Base-by-base conservation (phyloP, 73 alveolate species). In the Uronychia setigera region DNA sequence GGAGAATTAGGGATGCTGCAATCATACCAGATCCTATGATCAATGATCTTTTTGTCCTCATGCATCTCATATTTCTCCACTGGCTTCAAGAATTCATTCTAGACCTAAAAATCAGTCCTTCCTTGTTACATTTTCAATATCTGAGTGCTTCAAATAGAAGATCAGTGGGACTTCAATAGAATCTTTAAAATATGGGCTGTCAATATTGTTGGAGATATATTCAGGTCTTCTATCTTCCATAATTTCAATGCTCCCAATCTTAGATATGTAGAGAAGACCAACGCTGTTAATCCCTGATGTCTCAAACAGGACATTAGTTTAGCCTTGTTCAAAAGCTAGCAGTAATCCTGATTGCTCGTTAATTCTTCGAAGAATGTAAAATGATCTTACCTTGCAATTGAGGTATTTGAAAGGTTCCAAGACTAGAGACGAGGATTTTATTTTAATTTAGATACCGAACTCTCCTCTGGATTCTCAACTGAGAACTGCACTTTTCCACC, bases 401-500 rank as follows among this genome's bases (percentile, higher is more conserved):
- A n/a, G n/a, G n/a, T n/a, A n/a, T 46, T 46, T 46, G 67, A 46
- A 5, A 46, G 67, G n/a, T n/a, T n/a, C n/a, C n/a, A n/a, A n/a
- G n/a, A n/a, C n/a, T n/a, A n/a, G n/a, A n/a, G n/a, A n/a, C n/a
- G n/a, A n/a, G n/a, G n/a, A n/a, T n/a, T n/a, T n/a, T n/a, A n/a
- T n/a, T n/a, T n/a, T n/a, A n/a, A 78, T 33, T 34, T 31, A 31
- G 77, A 29, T 9, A 26, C 46, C 1, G 79, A 34, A 1, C 46
- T 1, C 25, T 33, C 57, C 26, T n/a, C 86, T 28, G 34, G 29
- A 25, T 80, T 79, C 0, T 33, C 28, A 11, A 80, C 35, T 0
- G 29, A 31, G 31, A 80, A 80, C 59, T 80, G 77, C 14, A 80
- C 86, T 27, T 26, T 31, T 25, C 86, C 86, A n/a, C 86, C 86